Evolutionary conservation across 2,329 filamentous ascomycete genomes (phyloP).

Genomic region (Coleophoma eucalyptorum): DNA sequence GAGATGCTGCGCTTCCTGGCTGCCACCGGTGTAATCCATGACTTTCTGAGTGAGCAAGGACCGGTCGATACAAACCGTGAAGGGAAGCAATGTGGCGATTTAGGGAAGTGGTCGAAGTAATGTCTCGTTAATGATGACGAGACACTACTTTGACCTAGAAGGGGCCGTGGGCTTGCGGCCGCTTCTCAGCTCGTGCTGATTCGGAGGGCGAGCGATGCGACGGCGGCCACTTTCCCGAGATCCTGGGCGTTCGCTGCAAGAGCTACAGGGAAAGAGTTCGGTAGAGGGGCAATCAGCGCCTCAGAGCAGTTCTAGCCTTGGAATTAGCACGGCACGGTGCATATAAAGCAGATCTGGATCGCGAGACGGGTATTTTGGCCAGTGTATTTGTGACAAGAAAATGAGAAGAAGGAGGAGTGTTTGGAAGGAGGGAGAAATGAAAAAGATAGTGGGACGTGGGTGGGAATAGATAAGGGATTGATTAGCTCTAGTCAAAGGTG

Average conservation of each 20-base stretch:
- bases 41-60: constrained; percentile 29
- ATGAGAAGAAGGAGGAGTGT: background rate
- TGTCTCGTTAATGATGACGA: constrained; percentile 29
- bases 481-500: too few relatives aligned
- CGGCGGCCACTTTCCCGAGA: background rate
- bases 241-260: background rate
- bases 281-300: background rate
- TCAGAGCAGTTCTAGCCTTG: background rate
- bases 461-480: background rate
- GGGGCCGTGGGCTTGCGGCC: constrained; percentile 25
- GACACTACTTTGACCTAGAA: constrained; percentile 15
- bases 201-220: background rate
- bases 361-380: background rate
- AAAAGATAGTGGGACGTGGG: background rate
- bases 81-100: constrained; percentile 24
- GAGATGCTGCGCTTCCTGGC: constrained; percentile 60
- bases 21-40: constrained; percentile 48
- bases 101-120: constrained; percentile 31
- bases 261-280: background rate
- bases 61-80: constrained; percentile 30
- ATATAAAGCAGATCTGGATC: background rate
- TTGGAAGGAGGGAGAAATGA: background rate
- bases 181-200: constrained; percentile 5
- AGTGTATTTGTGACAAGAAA: background rate
- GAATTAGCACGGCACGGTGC: background rate